Conservation (phyloP, 2,329 filamentous ascomycete genomes). For the Ophiostoma sp. region DNA sequence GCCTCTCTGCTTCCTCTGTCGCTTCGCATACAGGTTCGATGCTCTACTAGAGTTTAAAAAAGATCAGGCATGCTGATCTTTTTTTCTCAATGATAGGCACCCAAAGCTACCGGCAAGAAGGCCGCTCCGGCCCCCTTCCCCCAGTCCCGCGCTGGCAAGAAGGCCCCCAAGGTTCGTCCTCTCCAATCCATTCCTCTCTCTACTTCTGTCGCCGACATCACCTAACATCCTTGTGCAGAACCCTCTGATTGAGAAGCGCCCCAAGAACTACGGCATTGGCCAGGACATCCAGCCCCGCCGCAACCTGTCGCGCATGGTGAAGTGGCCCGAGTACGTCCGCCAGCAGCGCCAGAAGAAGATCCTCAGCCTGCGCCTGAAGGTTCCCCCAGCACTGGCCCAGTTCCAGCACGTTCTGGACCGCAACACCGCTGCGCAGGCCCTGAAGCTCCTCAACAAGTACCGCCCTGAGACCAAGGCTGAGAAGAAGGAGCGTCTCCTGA, state of each 20-base stretch:
- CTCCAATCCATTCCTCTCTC: background rate
- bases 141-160: conserved; percentile 92
- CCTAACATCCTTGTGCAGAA: conserved; percentile 60
- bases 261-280: conserved; percentile 97
- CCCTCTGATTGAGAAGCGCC: conserved; percentile 97
- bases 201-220: background rate
- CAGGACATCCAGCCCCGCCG: conserved; percentile 97
- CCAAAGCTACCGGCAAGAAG: conserved; percentile 91
- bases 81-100: conserved; percentile 99
- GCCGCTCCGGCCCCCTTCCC: conserved; percentile 95
- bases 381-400: conserved; percentile 94
- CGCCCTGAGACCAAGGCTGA: conserved; percentile 97
- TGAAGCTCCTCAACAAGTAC: conserved; percentile 99
- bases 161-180: conserved; percentile 85
- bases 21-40: conserved; percentile 29
- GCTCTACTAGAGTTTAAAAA: conserved; percentile 89
- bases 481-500: conserved; percentile 99
- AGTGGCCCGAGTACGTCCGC: conserved; percentile 99
- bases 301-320: conserved; percentile 97
- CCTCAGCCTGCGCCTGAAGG: conserved; percentile 97
- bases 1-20: background rate
- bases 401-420: conserved; percentile 97
- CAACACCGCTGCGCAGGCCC: conserved; percentile 93
- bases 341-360: conserved; percentile 95
- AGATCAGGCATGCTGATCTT: conserved; percentile 88